These are phyloP conservation scores for Chrysanthemum lavandulifolium DNA, from an alignment of 129 eudicot species.

Conservation along the genomic window DNA sequence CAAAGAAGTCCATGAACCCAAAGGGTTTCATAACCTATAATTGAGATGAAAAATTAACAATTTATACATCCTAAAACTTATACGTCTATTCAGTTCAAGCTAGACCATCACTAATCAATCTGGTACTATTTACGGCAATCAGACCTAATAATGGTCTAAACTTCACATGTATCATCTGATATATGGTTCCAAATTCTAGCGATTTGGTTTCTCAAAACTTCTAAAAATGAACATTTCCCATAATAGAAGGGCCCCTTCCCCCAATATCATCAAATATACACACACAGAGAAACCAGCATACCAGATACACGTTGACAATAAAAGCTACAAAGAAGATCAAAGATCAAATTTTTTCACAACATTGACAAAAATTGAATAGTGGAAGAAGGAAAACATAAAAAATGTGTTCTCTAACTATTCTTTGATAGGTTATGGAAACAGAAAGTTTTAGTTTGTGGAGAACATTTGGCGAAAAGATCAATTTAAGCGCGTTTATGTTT, in stretches of 20 bases:
- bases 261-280: no score
- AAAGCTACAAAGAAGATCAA: no score
- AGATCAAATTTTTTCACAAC: no score
- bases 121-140: neutral
- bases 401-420: no score
- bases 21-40: no score
- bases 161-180: neutral
- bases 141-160: constrained; percentile 3
- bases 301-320: neutral
- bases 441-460: no score
- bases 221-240: neutral
- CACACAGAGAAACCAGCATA: neutral
- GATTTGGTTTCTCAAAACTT: constrained; percentile 10
- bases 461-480: no score
- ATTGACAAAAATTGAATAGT: no score
- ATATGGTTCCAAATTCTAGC: constrained; percentile 16
- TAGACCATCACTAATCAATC: neutral
- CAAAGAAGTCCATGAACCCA: constrained; percentile 3
- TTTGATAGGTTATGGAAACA: no score
- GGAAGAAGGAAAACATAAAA: no score
- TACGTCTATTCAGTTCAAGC: constrained; percentile 3
- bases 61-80: constrained; percentile 15
- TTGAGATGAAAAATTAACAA: neutral
- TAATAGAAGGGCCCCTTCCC: constrained; percentile 7
- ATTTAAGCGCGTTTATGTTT: no score